These are phyloP conservation scores for Phascolomyces articulosus DNA, from an alignment of 371 early-diverging fungal species.

Conservation along the genomic window DNA sequence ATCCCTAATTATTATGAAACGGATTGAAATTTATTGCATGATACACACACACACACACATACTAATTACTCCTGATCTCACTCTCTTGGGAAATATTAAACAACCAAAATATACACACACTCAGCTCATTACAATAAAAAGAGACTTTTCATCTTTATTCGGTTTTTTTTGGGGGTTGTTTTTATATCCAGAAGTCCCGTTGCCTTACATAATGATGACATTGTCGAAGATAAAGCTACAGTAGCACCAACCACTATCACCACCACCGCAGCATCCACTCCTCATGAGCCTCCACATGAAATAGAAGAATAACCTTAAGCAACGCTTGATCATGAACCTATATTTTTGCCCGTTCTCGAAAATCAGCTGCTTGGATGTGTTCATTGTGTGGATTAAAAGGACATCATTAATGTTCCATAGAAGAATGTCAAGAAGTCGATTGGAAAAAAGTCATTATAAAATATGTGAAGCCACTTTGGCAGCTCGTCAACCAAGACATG, in stretches of 20 bases:
- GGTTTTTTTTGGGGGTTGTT: too few species aligned
- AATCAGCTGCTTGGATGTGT: conserved; percentile 62
- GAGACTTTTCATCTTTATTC: too few species aligned
- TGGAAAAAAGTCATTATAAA: conserved; percentile 52
- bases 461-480: conserved; percentile 45
- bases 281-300: too few species aligned
- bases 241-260: background rate
- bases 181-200: conserved; percentile 1
- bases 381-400: conserved; percentile 55
- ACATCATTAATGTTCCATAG: conserved; percentile 68
- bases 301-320: background rate
- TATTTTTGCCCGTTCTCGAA: conserved; percentile 42
- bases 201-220: conserved; percentile 37
- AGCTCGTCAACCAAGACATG: conserved; percentile 23
- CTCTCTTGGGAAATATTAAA: too few species aligned
- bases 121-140: too few species aligned
- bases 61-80: too few species aligned
- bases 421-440: conserved; percentile 69
- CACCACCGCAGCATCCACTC: background rate
- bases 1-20: too few species aligned
- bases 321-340: background rate
- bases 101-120: too few species aligned
- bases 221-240: conserved; percentile 75
- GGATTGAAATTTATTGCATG: too few species aligned
- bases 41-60: too few species aligned